Base-by-base conservation (phyloP, 306 rosid genomes). In the Cucurbita argyrosperma region DNA sequence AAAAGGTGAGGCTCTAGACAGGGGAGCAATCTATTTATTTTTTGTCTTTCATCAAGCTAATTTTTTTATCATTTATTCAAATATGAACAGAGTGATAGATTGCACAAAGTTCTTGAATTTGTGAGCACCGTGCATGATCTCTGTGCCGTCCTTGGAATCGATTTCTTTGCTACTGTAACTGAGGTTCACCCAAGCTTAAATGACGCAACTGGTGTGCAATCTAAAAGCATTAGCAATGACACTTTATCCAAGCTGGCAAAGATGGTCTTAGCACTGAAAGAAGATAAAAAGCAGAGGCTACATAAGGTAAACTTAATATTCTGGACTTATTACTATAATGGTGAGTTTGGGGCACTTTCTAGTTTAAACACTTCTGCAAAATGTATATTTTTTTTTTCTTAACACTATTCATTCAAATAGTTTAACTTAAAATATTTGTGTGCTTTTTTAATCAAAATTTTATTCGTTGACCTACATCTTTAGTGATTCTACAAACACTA, bases 141-240 rank as follows among this genome's bases (percentile, higher is more conserved):
- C 45, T 95, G 99, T 79, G 90, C 96, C 67, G 99, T 95, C 78
- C 99, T 95, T 76, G 96, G 97, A 47, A 86, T 95, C 90, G 96
- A 95, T 82, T 95, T 95, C 89, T 88, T 91, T 82, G 88, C 85
- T 52, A 91, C 97, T 59, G 97, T 90, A 53, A 95, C 96, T 3
- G 97, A 91, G 81, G 99, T 95, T 72, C 97, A 95, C 83, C 99
- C 99, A 60, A 95, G 97, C 87, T 87, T 95, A 74, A 83, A 88
- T 79, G 99, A 95, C 77, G 80, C 99, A 57, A 88, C 93, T 62
- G 91, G 91, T 39, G 91, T 87, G 79, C 97, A 91, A 81, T 91
- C 91, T 78, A 95, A 91, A 86, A 95, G 96, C 83, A 95, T 95
- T 79, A 95, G 99, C 83, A 90, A 91, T 13, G 93, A 88, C 63